Evolutionary conservation across 805 yeast genomes (phyloP), one percentile per base, ranked within the genome.

Genomic region (Metschnikowia kofuensis): DNA sequence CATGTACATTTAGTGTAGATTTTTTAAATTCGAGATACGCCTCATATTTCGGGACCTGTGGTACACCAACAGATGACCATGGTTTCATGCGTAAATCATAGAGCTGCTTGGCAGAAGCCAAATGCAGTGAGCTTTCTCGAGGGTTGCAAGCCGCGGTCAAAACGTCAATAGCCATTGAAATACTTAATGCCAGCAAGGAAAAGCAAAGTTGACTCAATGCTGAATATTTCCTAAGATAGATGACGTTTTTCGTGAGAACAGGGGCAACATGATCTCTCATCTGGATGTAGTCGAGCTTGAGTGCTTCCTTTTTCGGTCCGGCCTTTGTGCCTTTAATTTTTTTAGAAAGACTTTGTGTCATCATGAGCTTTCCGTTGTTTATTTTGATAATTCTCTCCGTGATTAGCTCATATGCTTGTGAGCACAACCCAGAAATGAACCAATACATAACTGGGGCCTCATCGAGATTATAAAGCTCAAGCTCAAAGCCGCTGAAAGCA

Each of bases 51-150:
- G 92, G 90, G 38, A 80, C 58, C 29, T 74, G 76, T 1, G 97
- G 97, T 10, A 82, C 82, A 0, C 95, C 96, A 16, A 90, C 85
- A 0, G 89, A 78, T 21, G 85, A 79, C 69, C 86, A 88, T 4
- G 94, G 83, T 63, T 89, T 89, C 78, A 89, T 76, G 55, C 96
- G 78, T 40, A 89, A 68, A 10, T 62, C 54, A 45, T 55, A 70
- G 16, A 68, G 50, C 37, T 50, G 49, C 44, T 69, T 67, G 11
- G 45, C 45, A 4, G 44, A 34, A n/a, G 38, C 51, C 39, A 46
- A 37, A 28, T 32, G 31, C 8, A 38, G 8, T 13, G 40, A n/a
- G 16, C 14, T 27, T 10, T 40, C 16, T 31, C 27, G 34, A 1
- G 29, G 28, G 2, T 26, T 35, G 41, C 44, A 41, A 15, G 43